phyloP scores from a whole-genome alignment of 2,329 filamentous ascomycete genomes.

The Orbilia brochopaga region DNA sequence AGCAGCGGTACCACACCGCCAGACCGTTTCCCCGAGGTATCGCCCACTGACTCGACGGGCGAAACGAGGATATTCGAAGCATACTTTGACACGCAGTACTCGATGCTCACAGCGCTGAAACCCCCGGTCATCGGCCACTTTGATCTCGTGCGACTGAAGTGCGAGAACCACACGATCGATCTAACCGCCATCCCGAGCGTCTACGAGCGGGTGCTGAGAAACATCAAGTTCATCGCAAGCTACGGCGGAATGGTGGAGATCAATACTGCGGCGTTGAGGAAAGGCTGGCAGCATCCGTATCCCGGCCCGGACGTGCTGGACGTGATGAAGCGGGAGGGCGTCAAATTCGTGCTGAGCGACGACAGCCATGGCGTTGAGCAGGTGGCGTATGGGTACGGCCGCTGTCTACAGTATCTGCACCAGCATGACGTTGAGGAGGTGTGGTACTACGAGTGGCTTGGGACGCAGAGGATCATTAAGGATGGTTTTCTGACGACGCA shows the following conservation, averaged over 20 bases:
- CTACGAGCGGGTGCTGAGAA: conserved; percentile 62
- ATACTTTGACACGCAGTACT: conserved; percentile 86
- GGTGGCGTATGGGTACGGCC: conserved; percentile 80
- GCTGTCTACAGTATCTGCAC: conserved; percentile 73
- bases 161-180: conserved; percentile 65
- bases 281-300: conserved; percentile 90
- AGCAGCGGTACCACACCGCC: conserved; percentile 33
- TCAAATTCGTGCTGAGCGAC: conserved; percentile 88
- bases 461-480: conserved; percentile 5
- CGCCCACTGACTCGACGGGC: conserved; percentile 62
- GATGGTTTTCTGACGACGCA: conserved; percentile 16
- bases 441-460: conserved; percentile 52
- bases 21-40: conserved; percentile 52
- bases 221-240: conserved; percentile 71
- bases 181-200: conserved; percentile 16
- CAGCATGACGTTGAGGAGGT: conserved; percentile 69
- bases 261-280: conserved; percentile 84
- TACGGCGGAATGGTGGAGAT: conserved; percentile 88
- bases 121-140: conserved; percentile 91
- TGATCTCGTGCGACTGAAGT: conserved; percentile 84
- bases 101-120: conserved; percentile 74
- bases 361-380: conserved; percentile 91
- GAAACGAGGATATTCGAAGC: conserved; percentile 78
- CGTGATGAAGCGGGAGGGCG: conserved; percentile 68
- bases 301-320: conserved; percentile 78